Conservation (phyloP, 495 filamentous ascomycete genomes). For the Peziza echinospora region DNA sequence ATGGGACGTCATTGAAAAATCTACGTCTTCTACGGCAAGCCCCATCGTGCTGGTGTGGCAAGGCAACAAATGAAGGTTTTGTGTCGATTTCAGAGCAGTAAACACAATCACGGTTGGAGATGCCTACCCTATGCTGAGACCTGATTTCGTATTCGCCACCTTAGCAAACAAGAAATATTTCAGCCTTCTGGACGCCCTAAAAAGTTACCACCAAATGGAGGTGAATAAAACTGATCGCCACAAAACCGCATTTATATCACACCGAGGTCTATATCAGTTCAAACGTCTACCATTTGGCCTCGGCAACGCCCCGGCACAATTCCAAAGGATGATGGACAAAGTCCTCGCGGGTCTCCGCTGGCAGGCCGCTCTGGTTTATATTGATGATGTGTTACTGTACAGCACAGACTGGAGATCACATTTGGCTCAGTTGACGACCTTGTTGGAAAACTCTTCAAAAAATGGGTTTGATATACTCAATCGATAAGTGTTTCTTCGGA, state of each 20-base stretch:
- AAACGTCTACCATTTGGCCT: no score
- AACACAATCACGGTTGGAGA: background rate
- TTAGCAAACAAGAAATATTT: background rate
- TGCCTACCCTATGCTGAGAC: background rate
- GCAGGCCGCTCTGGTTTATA: constrained; percentile 3
- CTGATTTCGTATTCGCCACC: background rate
- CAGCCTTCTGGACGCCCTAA: background rate
- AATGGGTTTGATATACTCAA: background rate
- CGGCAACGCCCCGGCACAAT: background rate
- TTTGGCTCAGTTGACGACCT: background rate
- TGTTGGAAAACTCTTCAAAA: background rate
- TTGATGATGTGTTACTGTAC: background rate
- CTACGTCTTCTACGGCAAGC: no score
- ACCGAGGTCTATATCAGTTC: background rate
- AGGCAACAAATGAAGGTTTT: constrained; percentile 1
- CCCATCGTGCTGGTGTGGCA: constrained; percentile 3
- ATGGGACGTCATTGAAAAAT: no score
- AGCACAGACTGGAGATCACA: background rate
- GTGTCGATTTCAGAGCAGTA: constrained; percentile 1
- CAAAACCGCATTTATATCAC: background rate
- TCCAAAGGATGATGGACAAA: constrained; percentile 4
- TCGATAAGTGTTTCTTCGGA: background rate
- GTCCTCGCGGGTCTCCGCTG: background rate
- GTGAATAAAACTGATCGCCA: background rate
- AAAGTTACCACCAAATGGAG: background rate